These are phyloP conservation scores for Scleromitrula shiraiana DNA, from an alignment of 2,329 filamentous ascomycete species.

Conservation along the genomic window DNA sequence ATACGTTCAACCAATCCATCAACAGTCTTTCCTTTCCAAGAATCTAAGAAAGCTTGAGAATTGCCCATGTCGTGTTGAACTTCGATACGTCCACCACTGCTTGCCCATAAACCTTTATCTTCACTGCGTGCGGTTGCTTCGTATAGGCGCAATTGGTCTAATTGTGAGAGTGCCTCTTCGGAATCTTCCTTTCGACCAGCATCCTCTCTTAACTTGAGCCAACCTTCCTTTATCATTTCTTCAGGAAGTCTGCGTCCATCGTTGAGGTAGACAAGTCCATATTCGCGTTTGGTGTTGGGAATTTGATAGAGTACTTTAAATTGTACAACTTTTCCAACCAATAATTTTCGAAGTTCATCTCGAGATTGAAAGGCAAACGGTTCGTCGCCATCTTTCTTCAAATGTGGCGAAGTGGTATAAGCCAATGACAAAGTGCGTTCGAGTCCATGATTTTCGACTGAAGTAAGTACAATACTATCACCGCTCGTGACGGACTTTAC, in stretches of 20 bases:
- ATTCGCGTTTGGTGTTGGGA: conserved; percentile 78
- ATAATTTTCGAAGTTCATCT: conserved; percentile 77
- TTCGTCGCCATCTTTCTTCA: conserved; percentile 86
- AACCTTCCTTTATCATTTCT: conserved; percentile 76
- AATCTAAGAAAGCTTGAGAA: conserved; percentile 64
- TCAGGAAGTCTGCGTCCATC: conserved; percentile 75
- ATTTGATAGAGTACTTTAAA: conserved; percentile 84
- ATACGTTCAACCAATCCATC: conserved; percentile 87
- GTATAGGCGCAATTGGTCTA: conserved; percentile 70
- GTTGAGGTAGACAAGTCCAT: conserved; percentile 70
- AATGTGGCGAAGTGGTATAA: conserved; percentile 80
- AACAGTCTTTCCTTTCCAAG: conserved; percentile 78
- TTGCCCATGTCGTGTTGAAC: conserved; percentile 75
- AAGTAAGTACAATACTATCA: conserved; percentile 80
- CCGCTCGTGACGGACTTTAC: conserved; percentile 94
- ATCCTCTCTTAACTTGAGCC: conserved; percentile 90
- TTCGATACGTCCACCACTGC: conserved; percentile 58
- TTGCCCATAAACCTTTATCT: conserved; percentile 73
- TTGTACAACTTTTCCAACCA: conserved; percentile 79
- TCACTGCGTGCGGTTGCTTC: conserved; percentile 73
- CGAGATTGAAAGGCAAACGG: conserved; percentile 89
- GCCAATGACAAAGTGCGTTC: conserved; percentile 87
- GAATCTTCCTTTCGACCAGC: conserved; percentile 85
- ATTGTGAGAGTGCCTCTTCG: conserved; percentile 60
- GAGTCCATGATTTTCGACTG: conserved; percentile 69